Base-by-base conservation (phyloP, 2,329 filamentous ascomycete species). In the Trichoderma sp. region DNA sequence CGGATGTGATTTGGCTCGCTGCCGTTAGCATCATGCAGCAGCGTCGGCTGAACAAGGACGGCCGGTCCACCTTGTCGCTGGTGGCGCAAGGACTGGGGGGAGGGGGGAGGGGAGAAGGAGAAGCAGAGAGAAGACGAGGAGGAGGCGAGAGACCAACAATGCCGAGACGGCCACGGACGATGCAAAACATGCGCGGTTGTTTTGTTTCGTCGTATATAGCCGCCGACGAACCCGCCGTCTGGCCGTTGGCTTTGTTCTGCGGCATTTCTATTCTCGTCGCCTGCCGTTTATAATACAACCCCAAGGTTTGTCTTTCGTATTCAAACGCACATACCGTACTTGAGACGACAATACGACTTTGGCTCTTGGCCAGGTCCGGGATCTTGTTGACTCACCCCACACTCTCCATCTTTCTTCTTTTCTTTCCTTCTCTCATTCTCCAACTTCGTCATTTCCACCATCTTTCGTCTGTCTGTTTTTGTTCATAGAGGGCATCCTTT, bases 121-220 rank as follows among this genome's bases (percentile, higher is more conserved):
- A 32, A 53, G 32, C 13, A 17, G 50, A 7, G 3, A 9, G 19
- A 22, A 61, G 19, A 32, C 9, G 27, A 32, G 19, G 27, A 32
- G 27, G 27, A 29, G 12, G 29, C 35, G 7, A 12, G 52, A 54
- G 29, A 54, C 52, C 27, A 54, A 54, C 29, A 29, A n/a, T n/a
- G n/a, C n/a, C n/a, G n/a, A n/a, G 25, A 17, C 39, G 32, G 42
- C 42, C 42, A 27, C 9, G 25, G 48, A 52, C 48, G 29, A 34
- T 34, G 34, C 25, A 54, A 54, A 64, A 42, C 61, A 58, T 50
- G 63, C 63, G 63, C 63, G 63, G 63, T 66, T 66, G 63, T 66
- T 66, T 66, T 66, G 63, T 66, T 66, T 58, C 63, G 63, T 58
- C 63, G 63, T 66, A 58, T 66, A 66, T 66, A 66, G 63, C 63